Base-by-base conservation (phyloP, 805 yeast genomes). In the Candida hungchunana region DNA sequence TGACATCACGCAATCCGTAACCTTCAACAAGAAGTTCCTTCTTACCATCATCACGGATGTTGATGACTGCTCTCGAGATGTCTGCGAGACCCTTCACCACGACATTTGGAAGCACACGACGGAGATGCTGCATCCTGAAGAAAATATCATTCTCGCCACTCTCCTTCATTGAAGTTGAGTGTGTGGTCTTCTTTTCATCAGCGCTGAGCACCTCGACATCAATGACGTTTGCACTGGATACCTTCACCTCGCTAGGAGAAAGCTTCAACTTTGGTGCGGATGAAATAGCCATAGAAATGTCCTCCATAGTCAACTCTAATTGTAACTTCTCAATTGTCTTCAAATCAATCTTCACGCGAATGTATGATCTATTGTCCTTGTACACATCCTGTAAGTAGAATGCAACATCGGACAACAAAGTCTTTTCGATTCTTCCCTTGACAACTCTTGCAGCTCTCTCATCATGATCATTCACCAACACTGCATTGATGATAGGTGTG, bases 371-470 rank as follows among this genome's bases (percentile, higher is more conserved):
- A 45, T 75, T 74, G 49, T 84, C 84, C 46, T 77, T 79, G 61
- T 89, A 94, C 11, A 90, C 97, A 64, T 93, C 99, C 61, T 93
- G 96, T 49, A 94, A 84, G 60, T 77, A 88, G 56, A 63, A 84
- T 5, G 94, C 87, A 46, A 93, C 82, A 57, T 94, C 97, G 44
- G 80, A 78, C 43, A 93, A 64, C 36, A 81, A 62, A 0, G 98
- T 93, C 66, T 90, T 93, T 58, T 93, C 99, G 37, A 93, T 76
- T 56, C 99, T 76, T 36, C 99, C 99, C 64, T 93, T 93, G 21
- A 93, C 98, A 48, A 94, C 96, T 62, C 99, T 79, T 0, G 98
- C 98, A 19, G 97, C 97, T 57, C 95, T 82, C 65, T 90, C 97
- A 61, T 93, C 98, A 11, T 79, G 77, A 52, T 86, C 89, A 54